Conservation (phyloP, 768 basidiomycete genomes). For the Hericium erinaceus region DNA sequence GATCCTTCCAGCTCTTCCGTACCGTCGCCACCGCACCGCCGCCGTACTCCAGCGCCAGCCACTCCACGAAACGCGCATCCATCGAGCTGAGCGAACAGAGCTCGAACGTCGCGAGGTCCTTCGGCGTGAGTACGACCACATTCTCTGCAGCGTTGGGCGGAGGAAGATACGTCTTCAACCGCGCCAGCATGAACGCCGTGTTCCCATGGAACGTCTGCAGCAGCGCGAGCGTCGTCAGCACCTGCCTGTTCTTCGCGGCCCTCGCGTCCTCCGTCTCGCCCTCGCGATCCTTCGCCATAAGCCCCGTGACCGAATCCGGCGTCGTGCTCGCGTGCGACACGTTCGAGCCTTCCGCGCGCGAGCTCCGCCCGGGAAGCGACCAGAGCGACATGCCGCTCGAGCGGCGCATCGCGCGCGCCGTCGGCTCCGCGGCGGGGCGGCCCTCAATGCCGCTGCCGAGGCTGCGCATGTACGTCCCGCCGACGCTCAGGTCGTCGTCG, state of each 20-base stretch:
- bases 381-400: conserved; percentile 25
- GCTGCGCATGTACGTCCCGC: conserved; percentile 37
- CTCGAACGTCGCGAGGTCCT: conserved; percentile 59
- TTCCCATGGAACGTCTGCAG: conserved; percentile 60
- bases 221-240: conserved; percentile 38
- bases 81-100: conserved; percentile 63
- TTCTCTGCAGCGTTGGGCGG: background rate
- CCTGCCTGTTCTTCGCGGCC: conserved; percentile 26
- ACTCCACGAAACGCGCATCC: conserved; percentile 71
- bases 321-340: background rate
- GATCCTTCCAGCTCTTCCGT: conserved; percentile 37
- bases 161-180: conserved; percentile 23
- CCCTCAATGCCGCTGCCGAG: conserved; percentile 70
- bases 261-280: conserved; percentile 38
- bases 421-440: conserved; percentile 20
- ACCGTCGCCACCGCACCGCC: conserved; percentile 28
- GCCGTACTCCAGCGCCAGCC: conserved; percentile 63
- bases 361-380: conserved; percentile 2
- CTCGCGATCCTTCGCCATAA: conserved; percentile 20
- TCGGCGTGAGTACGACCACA: conserved; percentile 42
- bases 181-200: conserved; percentile 47
- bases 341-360: conserved; percentile 8
- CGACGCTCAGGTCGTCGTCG: conserved; percentile 48
- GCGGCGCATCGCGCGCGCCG: conserved; percentile 14
- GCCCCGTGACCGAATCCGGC: background rate